A percentile compares a stretch with the other conserved stretches of the same genome.
These are phyloP conservation scores for Malassezia nana DNA, from an alignment of 1,284 basidiomycete species.

Conservation along the genomic window DNA sequence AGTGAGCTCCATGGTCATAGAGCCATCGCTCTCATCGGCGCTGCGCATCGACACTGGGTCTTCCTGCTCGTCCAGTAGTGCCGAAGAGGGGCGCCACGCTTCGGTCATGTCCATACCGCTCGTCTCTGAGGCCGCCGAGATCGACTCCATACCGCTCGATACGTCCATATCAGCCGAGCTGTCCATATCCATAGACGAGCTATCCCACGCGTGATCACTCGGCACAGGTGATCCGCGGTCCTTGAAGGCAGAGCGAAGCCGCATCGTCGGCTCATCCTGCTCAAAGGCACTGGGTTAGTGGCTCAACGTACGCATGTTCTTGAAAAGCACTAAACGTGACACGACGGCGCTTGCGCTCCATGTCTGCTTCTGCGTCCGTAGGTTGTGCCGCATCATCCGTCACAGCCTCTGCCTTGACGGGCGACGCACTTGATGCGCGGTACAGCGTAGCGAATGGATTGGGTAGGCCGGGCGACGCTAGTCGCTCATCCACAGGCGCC, in stretches of 20 bases:
- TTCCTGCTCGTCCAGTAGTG: too few relatives aligned
- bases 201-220: background rate
- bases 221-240: constrained; percentile 8
- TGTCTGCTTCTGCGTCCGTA: background rate
- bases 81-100: constrained; percentile 2
- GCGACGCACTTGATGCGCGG: constrained; percentile 7
- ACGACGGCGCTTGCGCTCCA: constrained; percentile 16
- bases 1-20: constrained; percentile 26
- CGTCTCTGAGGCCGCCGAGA: background rate
- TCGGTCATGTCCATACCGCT: constrained; percentile 16
- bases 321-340: constrained; percentile 22
- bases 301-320: constrained; percentile 14
- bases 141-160: background rate
- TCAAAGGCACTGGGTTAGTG: constrained; percentile 16
- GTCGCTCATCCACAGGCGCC: constrained; percentile 4
- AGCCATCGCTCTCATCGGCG: constrained; percentile 5
- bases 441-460: constrained; percentile 14
- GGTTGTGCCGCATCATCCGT: too few relatives aligned
- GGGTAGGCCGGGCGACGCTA: constrained; percentile 13
- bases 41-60: background rate
- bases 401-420: constrained; percentile 8
- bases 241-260: constrained; percentile 13
- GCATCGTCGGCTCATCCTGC: constrained; percentile 29
- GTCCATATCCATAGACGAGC: background rate
- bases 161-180: constrained; percentile 7